Evolutionary conservation across 495 filamentous ascomycete genomes (phyloP), one percentile per base, ranked within the genome.

Genomic region (Penicillium coffeae): DNA sequence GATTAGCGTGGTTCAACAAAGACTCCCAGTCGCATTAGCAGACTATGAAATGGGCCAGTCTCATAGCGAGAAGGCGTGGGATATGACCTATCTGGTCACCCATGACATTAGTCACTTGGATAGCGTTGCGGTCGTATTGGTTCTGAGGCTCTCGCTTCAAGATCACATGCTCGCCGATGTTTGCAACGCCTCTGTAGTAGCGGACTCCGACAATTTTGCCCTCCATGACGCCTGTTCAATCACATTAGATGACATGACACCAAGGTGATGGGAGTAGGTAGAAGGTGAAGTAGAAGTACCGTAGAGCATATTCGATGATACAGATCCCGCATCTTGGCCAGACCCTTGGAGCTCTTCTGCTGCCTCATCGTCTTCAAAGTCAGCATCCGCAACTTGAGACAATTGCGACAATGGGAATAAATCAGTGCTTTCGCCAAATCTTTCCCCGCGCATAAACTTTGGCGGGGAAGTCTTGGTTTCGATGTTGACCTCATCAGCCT

Each of bases 61-160:
- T 90, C 10, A 71, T 66, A 1, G 85, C 88, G 21, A 88, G 59
- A 0, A 45, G 60, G 12, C 79, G 69, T 2, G 87, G 85, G 34
- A 96, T 76, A 63, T 95, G 88, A 2, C 91, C 91, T 48, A 95
- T 86, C 56, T 95, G 90, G 2, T 48, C 62, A 16, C 84, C 76
- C 64, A 86, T 79, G n/a, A 90, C 87, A 65, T 94, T 95, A 50
- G 85, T 73, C 2, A 93, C 78, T 5, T 81, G 80, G 41, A 96
- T 87, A 2, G 89, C 89, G 70, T 94, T 94, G 3, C 60, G 48
- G 56, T 93, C 89, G 56, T 87, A 90, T 45, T 69, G 54, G 52
- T 96, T 96, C 10, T 57, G 46, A 2, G 88, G 85, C 47, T 95
- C 86, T 52, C 91, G 72, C 22, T 63, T 69, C 42, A 87, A 59